A percentile compares a stretch with the other conserved stretches of the same genome.
phyloP scores from a whole-genome alignment of 1,284 basidiomycete genomes.

The Fomitopsis pinicola region DNA sequence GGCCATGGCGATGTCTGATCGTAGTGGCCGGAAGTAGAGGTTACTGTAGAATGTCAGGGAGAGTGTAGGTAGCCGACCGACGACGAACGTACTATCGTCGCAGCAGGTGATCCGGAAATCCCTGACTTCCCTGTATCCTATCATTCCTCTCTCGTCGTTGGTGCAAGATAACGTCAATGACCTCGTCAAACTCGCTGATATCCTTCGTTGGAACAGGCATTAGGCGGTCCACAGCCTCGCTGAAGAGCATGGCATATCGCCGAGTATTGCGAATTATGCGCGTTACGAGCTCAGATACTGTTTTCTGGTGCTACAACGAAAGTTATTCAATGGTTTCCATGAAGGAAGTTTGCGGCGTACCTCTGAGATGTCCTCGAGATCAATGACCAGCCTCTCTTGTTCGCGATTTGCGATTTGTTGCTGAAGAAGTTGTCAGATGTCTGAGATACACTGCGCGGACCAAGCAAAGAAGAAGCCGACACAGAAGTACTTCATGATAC shows the following conservation, averaged over 20 bases:
- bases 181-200: slow-evolving; percentile 85
- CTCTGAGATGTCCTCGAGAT: slow-evolving; percentile 75
- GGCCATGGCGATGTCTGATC: slow-evolving; percentile 72
- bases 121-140: slow-evolving; percentile 61
- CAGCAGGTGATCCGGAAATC: slow-evolving; percentile 88
- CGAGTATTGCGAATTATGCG: slow-evolving; percentile 84
- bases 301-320: slow-evolving; percentile 55
- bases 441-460: too few relatives aligned
- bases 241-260: slow-evolving; percentile 89
- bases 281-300: slow-evolving; percentile 60
- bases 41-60: slow-evolving; percentile 53
- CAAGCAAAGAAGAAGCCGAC: too few relatives aligned
- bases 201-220: slow-evolving; percentile 87
- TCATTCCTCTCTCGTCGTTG: slow-evolving; percentile 89
- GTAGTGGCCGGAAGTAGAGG: slow-evolving; percentile 88
- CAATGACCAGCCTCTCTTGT: slow-evolving; percentile 79
- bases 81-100: slow-evolving; percentile 83
- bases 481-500: too few relatives aligned
- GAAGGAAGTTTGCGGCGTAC: slow-evolving; percentile 33
- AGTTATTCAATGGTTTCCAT: not conserved
- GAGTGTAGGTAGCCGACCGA: not conserved
- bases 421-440: slow-evolving; percentile 35
- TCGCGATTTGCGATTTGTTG: slow-evolving; percentile 93
- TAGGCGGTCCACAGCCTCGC: slow-evolving; percentile 85
- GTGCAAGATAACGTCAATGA: slow-evolving; percentile 92